Base-by-base conservation (phyloP, 768 basidiomycete genomes). In the Russula sp. region DNA sequence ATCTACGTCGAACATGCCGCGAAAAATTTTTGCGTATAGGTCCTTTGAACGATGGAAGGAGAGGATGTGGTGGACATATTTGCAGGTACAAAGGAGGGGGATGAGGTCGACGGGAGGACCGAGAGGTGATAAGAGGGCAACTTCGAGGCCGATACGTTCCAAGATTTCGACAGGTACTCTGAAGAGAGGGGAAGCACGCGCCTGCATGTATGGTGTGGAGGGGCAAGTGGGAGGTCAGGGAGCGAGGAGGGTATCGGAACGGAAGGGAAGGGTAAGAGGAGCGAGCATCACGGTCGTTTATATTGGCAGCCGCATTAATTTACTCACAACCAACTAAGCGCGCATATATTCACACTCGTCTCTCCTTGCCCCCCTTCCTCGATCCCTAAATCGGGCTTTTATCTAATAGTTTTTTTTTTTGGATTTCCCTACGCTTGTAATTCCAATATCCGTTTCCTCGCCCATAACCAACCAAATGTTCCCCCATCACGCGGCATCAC, bases 1-100 rank as follows among this genome's bases (percentile, higher is more conserved):
- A 31, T 73, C 72, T 2, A 66, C 55, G 71, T 89, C 87, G 74
- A 89, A 89, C 69, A 77, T 80, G 70, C 71, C 60, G 14, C 75
- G 74, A 69, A 83, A 89, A 7, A 90, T 78, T 37, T 76, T 73
- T 0, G 83, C 77, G 65, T 80, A 82, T 57, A 89, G 79, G 22
- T 74, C 61, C 7, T 72, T 71, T 54, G 75, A 72, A 27, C 54
- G 54, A 57, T 72, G 67, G 0, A 66, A 59, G 9, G 62, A 58
- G 66, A 87, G 78, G 0, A 67, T 56, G 37, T 54, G 10, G 68
- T 82, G 59, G 20, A 88, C 68, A 51, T 70, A 60, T 2, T 66
- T 74, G 61, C 76, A 84, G 4, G 80, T 72, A 35, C 72, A 72
- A 52, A 82, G 78, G 54, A 90, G 75, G 0, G 85, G 76, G 18